Base-by-base conservation (phyloP, 2,329 filamentous ascomycete species). In the Aspergillus cejpii region DNA sequence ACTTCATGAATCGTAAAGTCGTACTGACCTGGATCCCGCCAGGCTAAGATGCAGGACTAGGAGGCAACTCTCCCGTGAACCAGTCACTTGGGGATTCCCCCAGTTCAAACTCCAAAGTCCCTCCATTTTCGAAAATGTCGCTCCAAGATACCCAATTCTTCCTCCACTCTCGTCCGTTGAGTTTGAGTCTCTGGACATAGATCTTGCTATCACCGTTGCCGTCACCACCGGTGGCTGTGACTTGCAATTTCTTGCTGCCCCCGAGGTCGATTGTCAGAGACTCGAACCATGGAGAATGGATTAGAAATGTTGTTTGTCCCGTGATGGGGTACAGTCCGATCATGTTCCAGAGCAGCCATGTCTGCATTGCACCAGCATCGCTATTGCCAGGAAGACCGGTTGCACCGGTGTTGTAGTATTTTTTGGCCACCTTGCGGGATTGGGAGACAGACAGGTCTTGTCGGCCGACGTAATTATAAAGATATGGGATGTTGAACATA, bases 291-390 rank as follows among this genome's bases (percentile, higher is more conserved):
- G 81, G 81, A 5, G 78, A 79, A 2, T 76, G 77, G 41, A 85
- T 71, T 12, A 85, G 68, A 59, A 85, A 85, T 1, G 78, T 83
- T 0, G 80, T 80, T 67, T 85, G 82, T 0, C 80, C 81, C 0
- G 81, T 83, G 50, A 86, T 68, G 1, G 82, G 83, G 52, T 84
- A 85, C 21, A 85, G 65, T 1, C 82, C 82, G 28, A 85, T 74
- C 74, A 84, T 83, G 50, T 77, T 79, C 78, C 83, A 86, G 6
- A 84, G 64, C 2, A 84, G 63, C 78, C 81, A 85, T 6, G 76
- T 80, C 59, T 87, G 81, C 82, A 87, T 85, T 11, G 83, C 80
- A 5, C 84, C 84, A 1, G 81, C 81, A 60, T 87, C 84, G 36
- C 76, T 80, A 62, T 87, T 86, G 0, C 84, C 84, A 0, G 83